Conservation (phyloP, 2,329 filamentous ascomycete genomes). For the Fusarium illudens region DNA sequence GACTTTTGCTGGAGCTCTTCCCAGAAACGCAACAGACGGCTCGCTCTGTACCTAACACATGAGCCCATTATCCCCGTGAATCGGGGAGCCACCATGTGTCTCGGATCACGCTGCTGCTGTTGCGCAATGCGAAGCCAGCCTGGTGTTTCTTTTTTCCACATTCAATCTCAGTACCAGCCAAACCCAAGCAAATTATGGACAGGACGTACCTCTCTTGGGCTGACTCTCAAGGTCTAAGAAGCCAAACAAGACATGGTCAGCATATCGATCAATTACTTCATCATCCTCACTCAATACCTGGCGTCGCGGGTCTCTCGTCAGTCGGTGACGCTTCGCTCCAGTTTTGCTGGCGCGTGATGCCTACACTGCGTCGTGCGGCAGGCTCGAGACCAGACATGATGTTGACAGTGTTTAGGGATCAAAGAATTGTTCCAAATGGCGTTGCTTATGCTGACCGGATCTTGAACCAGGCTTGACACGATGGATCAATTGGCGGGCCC, state of each 20-base stretch:
- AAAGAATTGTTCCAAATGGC: neutral
- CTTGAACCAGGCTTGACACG: neutral
- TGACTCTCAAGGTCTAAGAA: neutral
- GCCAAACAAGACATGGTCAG: neutral
- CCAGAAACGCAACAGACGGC: neutral
- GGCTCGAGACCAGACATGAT: constrained; percentile 2
- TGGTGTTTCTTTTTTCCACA: neutral
- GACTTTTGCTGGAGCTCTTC: neutral
- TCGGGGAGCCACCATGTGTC: constrained; percentile 8
- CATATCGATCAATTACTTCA: neutral
- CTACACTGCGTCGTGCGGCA: neutral
- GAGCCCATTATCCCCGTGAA: neutral
- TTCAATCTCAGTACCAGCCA: neutral
- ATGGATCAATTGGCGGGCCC: neutral
- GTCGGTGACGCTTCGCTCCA: neutral
- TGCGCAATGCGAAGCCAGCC: neutral
- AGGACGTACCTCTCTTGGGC: neutral
- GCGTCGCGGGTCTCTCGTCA: neutral
- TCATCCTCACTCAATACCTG: neutral
- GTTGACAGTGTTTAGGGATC: neutral
- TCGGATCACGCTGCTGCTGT: constrained; percentile 1
- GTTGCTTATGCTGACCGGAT: neutral
- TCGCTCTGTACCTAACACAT: neutral
- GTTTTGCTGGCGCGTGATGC: neutral
- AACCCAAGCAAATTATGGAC: neutral